Percentiles rank a stretch among this genome's conserved stretches.
These are phyloP conservation scores for Arxiozyma heterogenica DNA, from an alignment of 1,139 yeast genomes.

Conservation along the genomic window DNA sequence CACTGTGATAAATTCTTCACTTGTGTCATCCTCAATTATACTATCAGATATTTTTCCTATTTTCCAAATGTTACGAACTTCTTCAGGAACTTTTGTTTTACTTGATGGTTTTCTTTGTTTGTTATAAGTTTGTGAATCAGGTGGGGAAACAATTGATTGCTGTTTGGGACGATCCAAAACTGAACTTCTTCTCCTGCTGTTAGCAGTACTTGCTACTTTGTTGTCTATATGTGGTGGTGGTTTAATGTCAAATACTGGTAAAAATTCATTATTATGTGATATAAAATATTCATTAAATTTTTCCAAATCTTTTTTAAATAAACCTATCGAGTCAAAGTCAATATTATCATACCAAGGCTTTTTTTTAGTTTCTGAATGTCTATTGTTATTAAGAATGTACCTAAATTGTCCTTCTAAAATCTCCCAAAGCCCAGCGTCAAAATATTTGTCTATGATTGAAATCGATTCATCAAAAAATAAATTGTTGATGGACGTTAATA, in stretches of 20 bases:
- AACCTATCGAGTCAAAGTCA: constrained; percentile 18
- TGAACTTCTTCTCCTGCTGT: constrained; percentile 4
- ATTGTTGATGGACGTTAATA: constrained; percentile 57
- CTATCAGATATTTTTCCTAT: constrained; percentile 3
- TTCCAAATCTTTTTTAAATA: constrained; percentile 31
- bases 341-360: constrained; percentile 26
- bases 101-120: neutral
- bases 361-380: neutral
- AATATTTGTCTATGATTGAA: constrained; percentile 17
- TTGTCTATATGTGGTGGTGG: neutral
- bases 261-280: constrained; percentile 37
- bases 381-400: constrained; percentile 5
- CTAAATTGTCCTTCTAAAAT: constrained; percentile 27
- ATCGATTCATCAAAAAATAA: constrained; percentile 45
- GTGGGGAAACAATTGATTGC: neutral
- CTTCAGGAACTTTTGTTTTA: neutral
- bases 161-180: neutral
- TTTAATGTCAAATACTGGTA: constrained; percentile 41
- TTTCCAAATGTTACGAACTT: neutral
- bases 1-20: constrained; percentile 16
- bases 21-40: constrained; percentile 11
- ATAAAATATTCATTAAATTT: constrained; percentile 45
- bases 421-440: constrained; percentile 28
- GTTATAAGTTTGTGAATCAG: neutral
- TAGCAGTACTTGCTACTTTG: neutral